Conservation (phyloP, 805 yeast genomes). For the Candida krabiensis region DNA sequence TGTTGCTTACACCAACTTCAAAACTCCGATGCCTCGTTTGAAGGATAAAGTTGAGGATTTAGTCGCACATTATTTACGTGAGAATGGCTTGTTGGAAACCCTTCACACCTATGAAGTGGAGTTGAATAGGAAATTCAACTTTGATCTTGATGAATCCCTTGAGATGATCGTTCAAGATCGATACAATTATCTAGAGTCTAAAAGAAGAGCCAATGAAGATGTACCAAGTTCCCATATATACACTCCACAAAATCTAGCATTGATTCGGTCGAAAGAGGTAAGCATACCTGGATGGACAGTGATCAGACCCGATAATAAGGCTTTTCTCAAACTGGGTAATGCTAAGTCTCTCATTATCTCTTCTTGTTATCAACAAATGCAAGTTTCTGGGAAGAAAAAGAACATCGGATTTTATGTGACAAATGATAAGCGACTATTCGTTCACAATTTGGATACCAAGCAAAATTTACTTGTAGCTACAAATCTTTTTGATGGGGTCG, state of each 20-base stretch:
- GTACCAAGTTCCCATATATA: conserved; percentile 10
- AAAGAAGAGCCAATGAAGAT: conserved; percentile 8
- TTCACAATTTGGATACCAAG: conserved; percentile 25
- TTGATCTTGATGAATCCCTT: conserved; percentile 35
- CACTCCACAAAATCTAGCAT: conserved; percentile 25
- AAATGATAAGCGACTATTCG: conserved; percentile 25
- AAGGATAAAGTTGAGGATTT: conserved; percentile 34
- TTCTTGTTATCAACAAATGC: conserved; percentile 17
- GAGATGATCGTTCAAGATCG: conserved; percentile 37
- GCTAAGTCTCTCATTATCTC: conserved; percentile 26
- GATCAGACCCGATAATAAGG: conserved; percentile 14
- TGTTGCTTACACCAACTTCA: too few relatives aligned
- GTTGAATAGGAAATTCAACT: conserved; percentile 33
- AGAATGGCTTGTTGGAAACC: conserved; percentile 48
- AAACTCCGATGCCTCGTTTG: too few relatives aligned
- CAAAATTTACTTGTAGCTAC: conserved; percentile 9
- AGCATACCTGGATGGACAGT: conserved; percentile 29
- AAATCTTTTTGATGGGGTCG: conserved; percentile 19
- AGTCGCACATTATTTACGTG: conserved; percentile 59
- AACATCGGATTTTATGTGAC: conserved; percentile 28
- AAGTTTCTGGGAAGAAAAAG: conserved; percentile 1
- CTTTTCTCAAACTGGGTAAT: conserved; percentile 14
- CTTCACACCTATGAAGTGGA: conserved; percentile 49
- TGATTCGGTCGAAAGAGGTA: conserved; percentile 20
- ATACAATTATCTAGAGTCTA: conserved; percentile 24